Evolutionary conservation across 1,139 yeast species (phyloP), one percentile per base, ranked within the genome.

Genomic region (Saccharomyces hybrid): DNA sequence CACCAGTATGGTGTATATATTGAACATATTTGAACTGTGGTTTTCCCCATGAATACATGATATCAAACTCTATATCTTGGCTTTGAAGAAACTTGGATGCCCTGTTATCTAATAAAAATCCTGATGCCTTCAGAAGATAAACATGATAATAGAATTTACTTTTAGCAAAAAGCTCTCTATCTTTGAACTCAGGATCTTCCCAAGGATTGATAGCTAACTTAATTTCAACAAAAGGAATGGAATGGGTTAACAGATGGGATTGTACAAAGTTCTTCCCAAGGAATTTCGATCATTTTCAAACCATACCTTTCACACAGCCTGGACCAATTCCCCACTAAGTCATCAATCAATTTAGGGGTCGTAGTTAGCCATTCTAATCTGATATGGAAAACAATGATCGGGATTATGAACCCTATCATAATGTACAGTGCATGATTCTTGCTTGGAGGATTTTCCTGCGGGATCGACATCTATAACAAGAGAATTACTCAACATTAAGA

Each of bases 401-500:
- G 98, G 97, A 66, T 91, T 93, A 67, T 90, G 98, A 2, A 90
- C 93, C 54, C 84, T 78, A 68, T 95, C 99, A 65, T 88, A 88
- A 70, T 93, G 98, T 2, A 93, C 90, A 2, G 84, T 83, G 44
- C 91, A 75, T 11, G 83, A 71, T 64, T 95, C 99, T 0, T 88
- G 86, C 55, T 91, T 80, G 67, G 82, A 83, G 0, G 97, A 89
- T 57, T 82, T 79, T 3, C 76, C 75, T 42, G 77, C 73, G 0
- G 95, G 88, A 67, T 93, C 99, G 26, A 89, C 81, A 69, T 93
- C 89, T 63, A 82, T 82, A 53, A 79, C 77, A 46, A 93, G 77
- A 1, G 85, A 77, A 58, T 83, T 69, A 57, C 76, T 73, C 31
- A 74, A 58, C 11, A 69, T 59, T 7, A 72, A 71, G 1, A 62